Evolutionary conservation across 345 rosid genomes (phyloP).

Genomic region (Lepidium didymum): DNA sequence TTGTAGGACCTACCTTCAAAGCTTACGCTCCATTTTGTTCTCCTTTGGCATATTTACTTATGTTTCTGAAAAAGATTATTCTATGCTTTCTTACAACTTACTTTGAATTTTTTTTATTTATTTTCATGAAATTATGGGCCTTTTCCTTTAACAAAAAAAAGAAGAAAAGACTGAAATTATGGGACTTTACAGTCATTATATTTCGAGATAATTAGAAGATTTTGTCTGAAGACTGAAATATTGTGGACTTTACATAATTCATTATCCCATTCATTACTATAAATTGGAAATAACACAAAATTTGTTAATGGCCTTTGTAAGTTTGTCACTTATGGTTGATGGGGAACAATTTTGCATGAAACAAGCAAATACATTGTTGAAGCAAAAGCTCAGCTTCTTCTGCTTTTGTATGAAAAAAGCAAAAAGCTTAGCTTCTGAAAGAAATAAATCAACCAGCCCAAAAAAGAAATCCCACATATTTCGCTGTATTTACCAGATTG

Average conservation of each 20-base stretch:
- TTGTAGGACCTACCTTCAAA: not conserved
- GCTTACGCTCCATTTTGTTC: constrained; percentile 12
- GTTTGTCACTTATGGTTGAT: not conserved
- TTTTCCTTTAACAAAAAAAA: too few relatives aligned
- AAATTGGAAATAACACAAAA: not conserved
- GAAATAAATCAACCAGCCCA: not conserved
- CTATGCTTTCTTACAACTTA: not conserved
- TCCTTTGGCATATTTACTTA: not conserved
- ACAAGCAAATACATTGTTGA: constrained; percentile 13
- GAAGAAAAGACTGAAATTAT: not conserved
- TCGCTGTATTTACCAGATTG: constrained; percentile 10
- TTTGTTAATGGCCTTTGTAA: not conserved
- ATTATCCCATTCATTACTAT: not conserved
- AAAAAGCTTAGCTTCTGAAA: constrained; percentile 6
- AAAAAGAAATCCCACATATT: not conserved
- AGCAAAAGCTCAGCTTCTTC: constrained; percentile 9
- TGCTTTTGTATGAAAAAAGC: constrained; percentile 9
- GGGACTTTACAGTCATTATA: not conserved
- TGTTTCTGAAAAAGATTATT: constrained; percentile 9
- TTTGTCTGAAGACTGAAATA: not conserved
- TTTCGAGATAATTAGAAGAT: not conserved
- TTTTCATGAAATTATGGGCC: not conserved
- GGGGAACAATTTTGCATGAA: constrained; percentile 22
- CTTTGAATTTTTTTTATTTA: not conserved
- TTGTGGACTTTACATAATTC: not conserved